Evolutionary conservation across 1,284 basidiomycete genomes (phyloP), one percentile per base, ranked within the genome.

Genomic region (Pholiota adiposa): DNA sequence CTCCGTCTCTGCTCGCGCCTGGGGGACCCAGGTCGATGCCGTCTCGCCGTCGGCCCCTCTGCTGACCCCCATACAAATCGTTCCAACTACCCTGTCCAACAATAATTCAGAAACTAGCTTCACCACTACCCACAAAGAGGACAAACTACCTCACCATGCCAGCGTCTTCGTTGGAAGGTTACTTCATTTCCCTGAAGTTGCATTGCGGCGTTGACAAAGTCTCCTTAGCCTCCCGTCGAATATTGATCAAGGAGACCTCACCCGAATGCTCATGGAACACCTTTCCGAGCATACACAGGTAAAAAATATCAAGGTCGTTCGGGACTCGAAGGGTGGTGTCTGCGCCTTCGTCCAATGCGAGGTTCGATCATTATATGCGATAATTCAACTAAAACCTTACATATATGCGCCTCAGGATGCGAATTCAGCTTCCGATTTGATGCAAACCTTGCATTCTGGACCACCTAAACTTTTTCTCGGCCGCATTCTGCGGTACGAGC

Each of bases 301-400:
- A 67, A 86, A 84, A 69, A 82, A 79, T 55, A 81, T 92, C 71
- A 92, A 92, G 70, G 85, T 92, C 50, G 82, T 92, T 52, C 86
- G 86, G 58, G 90, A 93, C 70, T 82, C 80, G 59, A 88, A 86
- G 70, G 88, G 89, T 43, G 86, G 89, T 25, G 83, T 87, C 36
- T 92, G 90, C 68, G 90, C 90, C 51, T 93, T 93, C 70, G 85
- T 92, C 16, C 90, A 92, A 73, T 92, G 90, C 79, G 83, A 90
- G 79, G 90, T 90, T 67, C 52, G 79, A 62, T 58, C 27, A 33
- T 51, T 44, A 29, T 40, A 44, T 16, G 46, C 54, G 23, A 52
- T 23, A 25, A 52, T 58, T 52, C 25, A 23, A 14, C 34, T 52
- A 65, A 54, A 67, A 57, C 44, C 62, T 59, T 5, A 64, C 60